Evolutionary conservation across 2,329 filamentous ascomycete genomes (phyloP).

Genomic region (Penicillium griseofulvum): DNA sequence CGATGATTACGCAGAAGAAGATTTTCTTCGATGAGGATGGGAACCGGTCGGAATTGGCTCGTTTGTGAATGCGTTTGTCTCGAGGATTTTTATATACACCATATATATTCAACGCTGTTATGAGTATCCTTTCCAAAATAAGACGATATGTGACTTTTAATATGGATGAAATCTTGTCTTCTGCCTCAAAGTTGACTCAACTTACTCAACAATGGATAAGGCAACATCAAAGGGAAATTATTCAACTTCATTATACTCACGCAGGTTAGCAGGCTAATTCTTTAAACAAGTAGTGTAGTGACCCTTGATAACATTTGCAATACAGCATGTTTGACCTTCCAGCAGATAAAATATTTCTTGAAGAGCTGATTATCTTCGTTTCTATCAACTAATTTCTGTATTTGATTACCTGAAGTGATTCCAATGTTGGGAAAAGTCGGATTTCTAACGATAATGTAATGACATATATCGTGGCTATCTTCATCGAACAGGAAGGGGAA

Average conservation of each 20-base stretch:
- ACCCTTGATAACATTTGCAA: not conserved
- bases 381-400: not conserved
- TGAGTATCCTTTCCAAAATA: not conserved
- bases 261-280: not conserved
- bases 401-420: not conserved
- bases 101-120: not conserved
- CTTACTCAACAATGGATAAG: no score
- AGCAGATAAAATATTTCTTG: not conserved
- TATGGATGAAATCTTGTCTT: not conserved
- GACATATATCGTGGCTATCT: not conserved
- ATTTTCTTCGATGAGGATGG: constrained; percentile 60
- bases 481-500: not conserved
- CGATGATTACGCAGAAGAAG: constrained; percentile 54
- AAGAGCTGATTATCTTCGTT: not conserved
- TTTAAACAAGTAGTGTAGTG: not conserved
- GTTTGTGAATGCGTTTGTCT: constrained; percentile 29
- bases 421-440: not conserved
- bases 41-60: constrained; percentile 43
- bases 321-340: not conserved
- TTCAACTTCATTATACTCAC: not conserved
- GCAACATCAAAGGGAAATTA: no score
- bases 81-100: not conserved
- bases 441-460: constrained; percentile 8
- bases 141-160: not conserved
- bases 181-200: not conserved